Conservation (phyloP, 805 yeast genomes). For the Candida cerambycidarum region DNA sequence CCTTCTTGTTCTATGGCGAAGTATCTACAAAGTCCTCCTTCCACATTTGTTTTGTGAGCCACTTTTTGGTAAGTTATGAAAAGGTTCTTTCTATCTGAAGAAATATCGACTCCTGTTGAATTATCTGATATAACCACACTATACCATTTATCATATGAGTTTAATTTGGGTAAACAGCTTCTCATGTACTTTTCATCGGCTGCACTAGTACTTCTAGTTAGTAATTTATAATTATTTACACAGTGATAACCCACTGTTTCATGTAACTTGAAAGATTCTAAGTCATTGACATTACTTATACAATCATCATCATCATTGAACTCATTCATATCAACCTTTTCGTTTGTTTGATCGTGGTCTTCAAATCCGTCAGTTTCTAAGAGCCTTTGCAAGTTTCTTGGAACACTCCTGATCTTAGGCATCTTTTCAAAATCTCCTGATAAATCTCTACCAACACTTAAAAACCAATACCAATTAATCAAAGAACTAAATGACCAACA, state of each 20-base stretch:
- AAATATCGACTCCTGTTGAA: conserved; percentile 5
- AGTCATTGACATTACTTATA: neutral
- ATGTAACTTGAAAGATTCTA: neutral
- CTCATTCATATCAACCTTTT: neutral
- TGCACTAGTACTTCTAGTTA: neutral
- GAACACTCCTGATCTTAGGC: conserved; percentile 19
- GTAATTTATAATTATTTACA: neutral
- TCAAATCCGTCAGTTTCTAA: neutral
- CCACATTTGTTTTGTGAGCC: conserved; percentile 2
- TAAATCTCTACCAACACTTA: conserved; percentile 36
- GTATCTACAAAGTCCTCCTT: conserved; percentile 18
- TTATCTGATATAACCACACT: conserved; percentile 19
- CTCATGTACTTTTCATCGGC: conserved; percentile 36
- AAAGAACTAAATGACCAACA: conserved; percentile 43
- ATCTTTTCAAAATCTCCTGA: conserved; percentile 25
- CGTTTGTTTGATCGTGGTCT: neutral
- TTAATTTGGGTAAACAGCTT: conserved; percentile 37
- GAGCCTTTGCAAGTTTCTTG: conserved; percentile 5
- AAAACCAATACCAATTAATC: conserved; percentile 38
- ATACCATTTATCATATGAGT: conserved; percentile 40
- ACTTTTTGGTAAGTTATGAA: conserved; percentile 14
- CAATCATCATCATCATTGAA: neutral
- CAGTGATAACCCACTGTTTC: neutral
- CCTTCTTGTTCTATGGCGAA: conserved; percentile 31
- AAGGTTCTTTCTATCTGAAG: conserved; percentile 11